These are phyloP conservation scores for Epichloe elymi DNA, from an alignment of 2,329 filamentous ascomycete genomes.

Conservation along the genomic window DNA sequence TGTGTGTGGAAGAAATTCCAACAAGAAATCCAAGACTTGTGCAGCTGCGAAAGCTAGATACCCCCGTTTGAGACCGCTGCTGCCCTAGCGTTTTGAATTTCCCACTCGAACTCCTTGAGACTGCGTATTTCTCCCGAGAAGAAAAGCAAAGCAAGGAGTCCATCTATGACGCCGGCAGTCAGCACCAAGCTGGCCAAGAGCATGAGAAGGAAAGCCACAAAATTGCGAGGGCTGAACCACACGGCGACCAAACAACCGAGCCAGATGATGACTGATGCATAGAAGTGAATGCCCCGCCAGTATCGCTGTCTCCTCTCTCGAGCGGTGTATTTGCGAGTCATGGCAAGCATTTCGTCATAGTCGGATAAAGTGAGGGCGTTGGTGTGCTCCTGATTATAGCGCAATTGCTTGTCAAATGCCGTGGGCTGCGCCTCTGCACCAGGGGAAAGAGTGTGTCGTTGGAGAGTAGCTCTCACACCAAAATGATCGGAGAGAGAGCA, in stretches of 20 bases:
- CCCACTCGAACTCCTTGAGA: slow-evolving; percentile 87
- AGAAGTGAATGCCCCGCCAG: slow-evolving; percentile 63
- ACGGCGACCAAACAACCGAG: slow-evolving; percentile 66
- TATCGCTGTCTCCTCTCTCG: slow-evolving; percentile 62
- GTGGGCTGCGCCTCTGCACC: slow-evolving; percentile 8
- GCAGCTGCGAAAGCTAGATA: background rate
- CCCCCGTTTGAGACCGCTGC: slow-evolving; percentile 14
- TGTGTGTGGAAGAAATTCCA: too few relatives aligned
- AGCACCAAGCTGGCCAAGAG: slow-evolving; percentile 68
- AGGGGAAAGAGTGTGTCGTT: slow-evolving; percentile 26
- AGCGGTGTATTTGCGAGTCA: slow-evolving; percentile 52
- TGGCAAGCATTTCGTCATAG: slow-evolving; percentile 56
- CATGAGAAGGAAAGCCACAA: slow-evolving; percentile 67
- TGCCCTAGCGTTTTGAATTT: slow-evolving; percentile 58
- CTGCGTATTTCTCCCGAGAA: slow-evolving; percentile 71
- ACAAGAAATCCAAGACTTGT: background rate
- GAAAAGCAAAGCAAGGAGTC: slow-evolving; percentile 77
- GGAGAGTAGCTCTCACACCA: slow-evolving; percentile 69
- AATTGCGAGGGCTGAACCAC: slow-evolving; percentile 73
- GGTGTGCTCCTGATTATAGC: slow-evolving; percentile 10
- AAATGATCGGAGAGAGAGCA: slow-evolving; percentile 95
- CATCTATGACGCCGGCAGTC: slow-evolving; percentile 65
- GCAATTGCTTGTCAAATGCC: slow-evolving; percentile 21
- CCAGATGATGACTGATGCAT: slow-evolving; percentile 50
- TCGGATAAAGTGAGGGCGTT: slow-evolving; percentile 13